These are phyloP conservation scores for Boletellus dicymbophilus DNA, from an alignment of 1,284 basidiomycete species.

Conservation along the genomic window DNA sequence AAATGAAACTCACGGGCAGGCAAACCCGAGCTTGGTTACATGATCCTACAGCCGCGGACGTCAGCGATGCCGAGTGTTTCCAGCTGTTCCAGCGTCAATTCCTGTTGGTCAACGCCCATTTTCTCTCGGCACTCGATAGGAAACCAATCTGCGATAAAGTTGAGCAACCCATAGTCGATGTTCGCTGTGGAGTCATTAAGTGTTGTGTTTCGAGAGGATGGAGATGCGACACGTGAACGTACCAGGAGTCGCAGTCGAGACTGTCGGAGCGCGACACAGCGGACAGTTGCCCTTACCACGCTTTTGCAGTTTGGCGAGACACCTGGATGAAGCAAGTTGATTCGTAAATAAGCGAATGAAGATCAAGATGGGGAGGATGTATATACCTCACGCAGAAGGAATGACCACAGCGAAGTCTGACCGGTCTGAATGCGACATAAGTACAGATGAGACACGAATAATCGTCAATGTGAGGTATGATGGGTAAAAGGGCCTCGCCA, in stretches of 20 bases:
- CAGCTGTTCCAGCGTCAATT: conserved; percentile 74
- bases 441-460: conserved; percentile 80
- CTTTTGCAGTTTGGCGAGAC: conserved; percentile 95
- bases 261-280: conserved; percentile 79
- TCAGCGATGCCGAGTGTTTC: conserved; percentile 59
- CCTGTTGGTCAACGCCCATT: conserved; percentile 74
- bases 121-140: conserved; percentile 84
- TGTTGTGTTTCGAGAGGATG: neutral
- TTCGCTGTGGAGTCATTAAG: conserved; percentile 51
- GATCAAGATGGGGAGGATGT: neutral
- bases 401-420: conserved; percentile 83
- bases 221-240: conserved; percentile 3
- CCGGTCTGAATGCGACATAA: conserved; percentile 86
- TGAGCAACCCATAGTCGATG: conserved; percentile 78
- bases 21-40: conserved; percentile 22
- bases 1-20: neutral
- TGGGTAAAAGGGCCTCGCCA: conserved; percentile 81
- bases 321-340: conserved; percentile 40
- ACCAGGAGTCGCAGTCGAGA: conserved; percentile 74
- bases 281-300: conserved; percentile 82
- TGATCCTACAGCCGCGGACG: conserved; percentile 34
- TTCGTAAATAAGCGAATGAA: neutral
- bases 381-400: conserved; percentile 89
- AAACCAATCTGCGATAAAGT: conserved; percentile 94
- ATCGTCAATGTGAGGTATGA: conserved; percentile 84